Conservation (phyloP, 2,329 filamentous ascomycete genomes). For the Hymenoscyphus infarciens region DNA sequence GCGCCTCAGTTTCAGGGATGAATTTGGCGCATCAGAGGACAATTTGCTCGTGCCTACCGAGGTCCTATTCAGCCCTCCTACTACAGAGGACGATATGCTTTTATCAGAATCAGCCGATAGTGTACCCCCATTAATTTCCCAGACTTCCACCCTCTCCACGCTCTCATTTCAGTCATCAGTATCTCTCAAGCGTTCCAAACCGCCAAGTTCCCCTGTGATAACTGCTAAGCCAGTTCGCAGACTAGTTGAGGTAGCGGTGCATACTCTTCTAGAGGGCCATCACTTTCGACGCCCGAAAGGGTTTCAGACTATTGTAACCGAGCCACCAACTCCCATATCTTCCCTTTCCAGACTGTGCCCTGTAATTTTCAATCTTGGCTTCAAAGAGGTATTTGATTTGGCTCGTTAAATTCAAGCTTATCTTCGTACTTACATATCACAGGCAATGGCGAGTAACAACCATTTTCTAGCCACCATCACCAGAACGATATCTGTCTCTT, state of each 20-base stretch:
- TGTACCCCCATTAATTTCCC: slow-evolving; percentile 6
- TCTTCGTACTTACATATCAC: background rate
- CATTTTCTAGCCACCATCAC: slow-evolving; percentile 22
- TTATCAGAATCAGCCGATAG: slow-evolving; percentile 13
- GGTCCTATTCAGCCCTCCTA: background rate
- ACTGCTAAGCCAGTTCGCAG: slow-evolving; percentile 1
- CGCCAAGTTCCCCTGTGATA: slow-evolving; percentile 2
- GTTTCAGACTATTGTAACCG: slow-evolving; percentile 15
- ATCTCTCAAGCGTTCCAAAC: slow-evolving; percentile 4
- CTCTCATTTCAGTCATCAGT: slow-evolving; percentile 8
- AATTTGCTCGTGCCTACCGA: background rate
- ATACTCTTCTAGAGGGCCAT: slow-evolving; percentile 17
- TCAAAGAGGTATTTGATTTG: slow-evolving; percentile 24
- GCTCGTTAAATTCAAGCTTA: background rate
- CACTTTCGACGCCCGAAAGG: background rate
- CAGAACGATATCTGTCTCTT: slow-evolving; percentile 17
- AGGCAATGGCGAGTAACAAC: slow-evolving; percentile 25
- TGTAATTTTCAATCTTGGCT: slow-evolving; percentile 29
- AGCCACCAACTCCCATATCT: slow-evolving; percentile 12
- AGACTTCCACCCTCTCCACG: slow-evolving; percentile 7
- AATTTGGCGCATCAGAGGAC: background rate
- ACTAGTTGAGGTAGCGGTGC: slow-evolving; percentile 16
- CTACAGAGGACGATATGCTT: slow-evolving; percentile 16
- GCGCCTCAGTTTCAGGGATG: background rate
- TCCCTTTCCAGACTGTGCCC: slow-evolving; percentile 25